These are phyloP conservation scores for Penicillium oxalicum DNA, from an alignment of 2,329 filamentous ascomycete genomes.

Conservation along the genomic window DNA sequence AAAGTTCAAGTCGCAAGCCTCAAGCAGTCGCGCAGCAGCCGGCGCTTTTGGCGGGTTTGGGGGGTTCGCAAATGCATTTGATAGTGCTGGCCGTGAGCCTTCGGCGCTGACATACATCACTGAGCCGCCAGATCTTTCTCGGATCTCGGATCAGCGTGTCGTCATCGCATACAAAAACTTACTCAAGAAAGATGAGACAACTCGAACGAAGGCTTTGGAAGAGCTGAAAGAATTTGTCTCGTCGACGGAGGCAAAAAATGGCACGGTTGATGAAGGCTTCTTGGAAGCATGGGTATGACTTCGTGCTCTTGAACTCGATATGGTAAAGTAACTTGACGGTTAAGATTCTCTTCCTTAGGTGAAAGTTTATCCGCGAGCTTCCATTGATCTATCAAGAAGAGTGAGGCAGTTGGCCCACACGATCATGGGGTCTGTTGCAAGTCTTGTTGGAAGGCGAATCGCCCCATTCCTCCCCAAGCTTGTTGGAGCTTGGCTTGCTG, in stretches of 20 bases:
- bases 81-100: constrained; percentile 40
- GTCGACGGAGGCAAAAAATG: constrained; percentile 48
- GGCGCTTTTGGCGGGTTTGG: constrained; percentile 45
- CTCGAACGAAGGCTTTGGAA: constrained; percentile 83
- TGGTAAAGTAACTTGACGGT: constrained; percentile 4
- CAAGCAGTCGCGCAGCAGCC: constrained; percentile 55
- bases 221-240: constrained; percentile 66
- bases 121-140: constrained; percentile 74
- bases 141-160: constrained; percentile 71
- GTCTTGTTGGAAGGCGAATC: constrained; percentile 68
- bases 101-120: constrained; percentile 78
- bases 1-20: constrained; percentile 59
- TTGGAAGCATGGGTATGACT: constrained; percentile 77
- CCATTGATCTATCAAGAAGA: constrained; percentile 80
- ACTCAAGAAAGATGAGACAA: constrained; percentile 86
- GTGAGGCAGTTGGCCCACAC: constrained; percentile 82
- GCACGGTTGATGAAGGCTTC: constrained; percentile 70
- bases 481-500: constrained; percentile 85
- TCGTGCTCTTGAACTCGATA: constrained; percentile 1
- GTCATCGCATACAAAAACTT: constrained; percentile 91
- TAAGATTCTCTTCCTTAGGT: constrained; percentile 49
- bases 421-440: constrained; percentile 60
- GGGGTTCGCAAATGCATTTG: constrained; percentile 32
- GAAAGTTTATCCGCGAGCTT: constrained; percentile 77
- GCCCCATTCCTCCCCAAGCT: constrained; percentile 70